A percentile compares a stretch with the other conserved stretches of the same genome.
phyloP scores from a whole-genome alignment of 768 basidiomycete species.

The Megacollybia marginata region DNA sequence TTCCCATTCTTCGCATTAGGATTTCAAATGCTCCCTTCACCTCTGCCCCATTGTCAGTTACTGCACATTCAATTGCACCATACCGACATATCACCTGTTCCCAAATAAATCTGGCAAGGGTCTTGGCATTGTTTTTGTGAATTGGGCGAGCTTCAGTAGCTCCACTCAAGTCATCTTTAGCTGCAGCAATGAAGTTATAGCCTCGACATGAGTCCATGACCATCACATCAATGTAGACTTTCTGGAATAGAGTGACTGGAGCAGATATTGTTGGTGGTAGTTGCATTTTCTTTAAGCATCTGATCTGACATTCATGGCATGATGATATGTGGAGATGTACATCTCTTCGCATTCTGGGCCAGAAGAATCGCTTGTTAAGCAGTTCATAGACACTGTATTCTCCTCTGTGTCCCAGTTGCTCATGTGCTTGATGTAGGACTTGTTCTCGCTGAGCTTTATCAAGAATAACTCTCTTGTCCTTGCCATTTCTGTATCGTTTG shows the following conservation, averaged over 20 bases:
- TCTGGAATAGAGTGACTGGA: slow-evolving; percentile 10
- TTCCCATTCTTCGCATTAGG: slow-evolving; percentile 4
- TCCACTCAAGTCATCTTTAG: slow-evolving; percentile 21
- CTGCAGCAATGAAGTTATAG: slow-evolving; percentile 16
- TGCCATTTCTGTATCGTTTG: neutral
- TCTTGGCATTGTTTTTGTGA: slow-evolving; percentile 1
- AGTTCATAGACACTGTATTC: slow-evolving; percentile 4
- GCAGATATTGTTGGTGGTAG: neutral
- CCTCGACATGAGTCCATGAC: too few relatives aligned
- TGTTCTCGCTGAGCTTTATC: neutral
- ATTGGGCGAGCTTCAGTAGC: slow-evolving; percentile 21
- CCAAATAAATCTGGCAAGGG: slow-evolving; percentile 21
- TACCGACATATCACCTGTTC: slow-evolving; percentile 25
- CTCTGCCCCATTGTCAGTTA: slow-evolving; percentile 23
- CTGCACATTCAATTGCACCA: slow-evolving; percentile 16
- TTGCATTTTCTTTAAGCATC: neutral
- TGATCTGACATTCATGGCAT: slow-evolving; percentile 31
- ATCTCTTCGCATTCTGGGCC: slow-evolving; percentile 20
- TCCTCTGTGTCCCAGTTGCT: slow-evolving; percentile 16
- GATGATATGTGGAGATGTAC: slow-evolving; percentile 22
- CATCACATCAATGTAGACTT: slow-evolving; percentile 19
- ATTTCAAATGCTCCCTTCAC: slow-evolving; percentile 12
- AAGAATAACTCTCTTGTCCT: neutral
- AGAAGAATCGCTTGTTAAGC: slow-evolving; percentile 16
- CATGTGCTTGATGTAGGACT: neutral